Evolutionary conservation across 805 yeast species (phyloP).

Genomic region (Yamadazyma philogaea): DNA sequence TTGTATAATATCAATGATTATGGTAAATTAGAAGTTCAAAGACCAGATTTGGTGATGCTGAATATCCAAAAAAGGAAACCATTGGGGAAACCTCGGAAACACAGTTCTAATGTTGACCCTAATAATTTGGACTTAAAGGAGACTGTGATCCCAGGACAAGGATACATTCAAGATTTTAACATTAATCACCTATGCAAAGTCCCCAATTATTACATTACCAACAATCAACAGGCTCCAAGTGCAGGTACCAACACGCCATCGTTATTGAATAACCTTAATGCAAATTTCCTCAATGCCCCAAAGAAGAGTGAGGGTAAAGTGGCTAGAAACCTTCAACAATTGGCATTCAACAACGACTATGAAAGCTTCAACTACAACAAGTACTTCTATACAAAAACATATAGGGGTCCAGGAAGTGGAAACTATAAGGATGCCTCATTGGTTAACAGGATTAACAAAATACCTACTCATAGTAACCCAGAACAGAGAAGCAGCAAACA

Average conservation of each 20-base stretch:
- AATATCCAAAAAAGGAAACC: slow-evolving; percentile 22
- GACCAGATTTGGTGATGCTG: slow-evolving; percentile 8
- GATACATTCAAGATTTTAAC: slow-evolving; percentile 41
- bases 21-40: slow-evolving; percentile 16
- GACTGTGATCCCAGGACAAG: slow-evolving; percentile 42
- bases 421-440: slow-evolving; percentile 44
- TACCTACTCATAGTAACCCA: slow-evolving; percentile 16
- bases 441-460: slow-evolving; percentile 37
- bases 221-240: slow-evolving; percentile 18
- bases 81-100: slow-evolving; percentile 30
- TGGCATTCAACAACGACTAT: slow-evolving; percentile 33
- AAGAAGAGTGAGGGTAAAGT: slow-evolving; percentile 18
- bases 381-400: slow-evolving; percentile 39
- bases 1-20: slow-evolving; percentile 30
- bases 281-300: slow-evolving; percentile 9
- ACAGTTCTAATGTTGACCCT: slow-evolving; percentile 34
- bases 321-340: slow-evolving; percentile 34
- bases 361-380: slow-evolving; percentile 34
- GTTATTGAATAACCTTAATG: slow-evolving; percentile 5
- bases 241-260: not conserved
- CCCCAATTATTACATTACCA: slow-evolving; percentile 39
- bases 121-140: slow-evolving; percentile 39
- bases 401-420: slow-evolving; percentile 46
- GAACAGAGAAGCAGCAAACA: slow-evolving; percentile 1
- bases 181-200: slow-evolving; percentile 40